phyloP scores from a whole-genome alignment of 306 rosid genomes.

The Cicer chorassanicum region DNA sequence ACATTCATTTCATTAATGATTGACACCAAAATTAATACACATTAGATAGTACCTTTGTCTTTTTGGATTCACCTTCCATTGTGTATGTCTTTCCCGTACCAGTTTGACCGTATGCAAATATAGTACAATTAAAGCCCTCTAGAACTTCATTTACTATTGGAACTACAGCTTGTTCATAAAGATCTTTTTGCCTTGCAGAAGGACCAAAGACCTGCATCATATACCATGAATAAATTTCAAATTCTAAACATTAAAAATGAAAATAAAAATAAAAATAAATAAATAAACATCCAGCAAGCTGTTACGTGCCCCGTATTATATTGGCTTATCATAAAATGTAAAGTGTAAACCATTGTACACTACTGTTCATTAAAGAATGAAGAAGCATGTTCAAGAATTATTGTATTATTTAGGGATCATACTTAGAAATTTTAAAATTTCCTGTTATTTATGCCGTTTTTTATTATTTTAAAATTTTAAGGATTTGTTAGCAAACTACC shows the following conservation, averaged over 20 bases:
- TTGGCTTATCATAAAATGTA: not conserved
- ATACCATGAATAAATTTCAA: not conserved
- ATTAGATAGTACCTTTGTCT: conserved; percentile 67
- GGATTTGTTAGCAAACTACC: not conserved
- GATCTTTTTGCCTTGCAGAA: conserved; percentile 79
- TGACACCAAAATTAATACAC: not conserved
- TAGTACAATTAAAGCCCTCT: conserved; percentile 93
- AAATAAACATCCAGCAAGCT: not conserved
- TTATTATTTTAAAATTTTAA: not conserved
- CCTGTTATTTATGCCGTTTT: not conserved
- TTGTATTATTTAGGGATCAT: not conserved
- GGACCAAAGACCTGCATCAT: conserved; percentile 83
- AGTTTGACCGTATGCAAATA: conserved; percentile 95
- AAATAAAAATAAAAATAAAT: not conserved
- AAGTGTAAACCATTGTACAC: not conserved
- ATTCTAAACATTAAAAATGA: not conserved
- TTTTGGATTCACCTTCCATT: conserved; percentile 96
- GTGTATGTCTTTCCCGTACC: conserved; percentile 95
- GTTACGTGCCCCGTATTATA: not conserved
- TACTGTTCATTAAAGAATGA: not conserved
- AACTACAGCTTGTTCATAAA: conserved; percentile 82
- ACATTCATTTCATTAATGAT: not conserved
- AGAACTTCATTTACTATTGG: conserved; percentile 90
- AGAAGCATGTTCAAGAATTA: not conserved
- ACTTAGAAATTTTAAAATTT: not conserved